A percentile compares a stretch with the other conserved stretches of the same genome.
Conservation (phyloP, 2,329 filamentous ascomycete genomes). For the Didymella pomorum region DNA sequence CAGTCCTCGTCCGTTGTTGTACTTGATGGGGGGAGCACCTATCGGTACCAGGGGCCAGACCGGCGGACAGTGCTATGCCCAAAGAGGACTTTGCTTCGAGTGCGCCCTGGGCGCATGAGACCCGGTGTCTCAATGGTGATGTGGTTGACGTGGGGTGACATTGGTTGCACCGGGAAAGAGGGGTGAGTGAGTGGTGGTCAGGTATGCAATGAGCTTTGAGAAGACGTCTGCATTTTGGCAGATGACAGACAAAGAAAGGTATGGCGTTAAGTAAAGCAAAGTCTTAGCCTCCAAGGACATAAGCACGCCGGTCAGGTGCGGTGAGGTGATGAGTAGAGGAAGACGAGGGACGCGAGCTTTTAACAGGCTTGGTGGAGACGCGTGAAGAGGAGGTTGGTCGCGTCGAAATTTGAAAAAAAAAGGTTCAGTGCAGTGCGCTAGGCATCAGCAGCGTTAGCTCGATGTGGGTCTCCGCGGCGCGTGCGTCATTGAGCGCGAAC, state of each 20-base stretch:
- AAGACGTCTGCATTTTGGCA: constrained; percentile 3
- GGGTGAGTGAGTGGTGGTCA: not conserved
- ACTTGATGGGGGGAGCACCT: constrained; percentile 12
- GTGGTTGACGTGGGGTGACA: not conserved
- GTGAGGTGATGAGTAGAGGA: constrained; percentile 13
- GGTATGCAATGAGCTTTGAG: not conserved
- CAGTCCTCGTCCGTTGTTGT: constrained; percentile 13
- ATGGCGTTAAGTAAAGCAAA: not conserved
- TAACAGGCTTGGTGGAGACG: constrained; percentile 14
- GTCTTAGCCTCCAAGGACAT: constrained; percentile 14
- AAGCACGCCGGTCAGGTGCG: constrained; percentile 10
- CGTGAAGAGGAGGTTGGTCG: constrained; percentile 21
- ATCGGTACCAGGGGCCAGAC: constrained; percentile 20
- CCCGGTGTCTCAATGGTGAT: not conserved
- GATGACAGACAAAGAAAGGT: constrained; percentile 3
- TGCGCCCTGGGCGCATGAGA: constrained; percentile 15
- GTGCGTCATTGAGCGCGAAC: constrained; percentile 32
- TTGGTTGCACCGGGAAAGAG: not conserved
- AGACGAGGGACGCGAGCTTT: constrained; percentile 9
- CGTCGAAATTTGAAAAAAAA: constrained; percentile 14
- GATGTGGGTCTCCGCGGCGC: constrained; percentile 14
- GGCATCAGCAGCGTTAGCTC: not conserved
- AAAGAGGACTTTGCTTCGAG: constrained; percentile 4
- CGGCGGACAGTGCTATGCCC: constrained; percentile 22
- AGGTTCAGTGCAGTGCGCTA: constrained; percentile 8